Percentiles rank a stretch among this genome's conserved stretches.
phyloP scores from a whole-genome alignment of 1,284 basidiomycete species.

The Apiotrichum akiyoshidainum region DNA sequence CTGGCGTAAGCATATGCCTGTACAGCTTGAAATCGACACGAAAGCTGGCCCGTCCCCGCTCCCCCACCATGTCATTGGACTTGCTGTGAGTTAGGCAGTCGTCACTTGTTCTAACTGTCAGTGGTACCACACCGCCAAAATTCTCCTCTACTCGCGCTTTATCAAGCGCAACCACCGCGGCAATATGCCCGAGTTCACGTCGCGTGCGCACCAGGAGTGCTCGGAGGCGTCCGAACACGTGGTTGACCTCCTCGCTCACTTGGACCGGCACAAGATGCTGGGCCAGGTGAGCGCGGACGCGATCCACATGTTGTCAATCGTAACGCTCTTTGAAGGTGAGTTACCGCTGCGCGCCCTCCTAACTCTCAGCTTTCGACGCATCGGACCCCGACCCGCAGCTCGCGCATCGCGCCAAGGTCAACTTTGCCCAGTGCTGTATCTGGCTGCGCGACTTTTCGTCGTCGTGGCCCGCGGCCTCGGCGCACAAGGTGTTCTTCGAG shows the following conservation, averaged over 20 bases:
- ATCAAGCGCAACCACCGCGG: slow-evolving; percentile 22
- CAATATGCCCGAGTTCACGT: slow-evolving; percentile 13
- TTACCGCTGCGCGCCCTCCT: background rate
- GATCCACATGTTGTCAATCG: slow-evolving; percentile 43
- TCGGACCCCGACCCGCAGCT: slow-evolving; percentile 23
- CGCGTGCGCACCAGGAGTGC: slow-evolving; percentile 31
- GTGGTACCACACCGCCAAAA: slow-evolving; percentile 43
- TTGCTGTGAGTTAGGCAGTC: slow-evolving; percentile 32
- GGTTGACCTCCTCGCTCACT: slow-evolving; percentile 34
- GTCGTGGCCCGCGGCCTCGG: slow-evolving; percentile 44
- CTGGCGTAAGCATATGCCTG: slow-evolving; percentile 33
- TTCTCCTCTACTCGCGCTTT: slow-evolving; percentile 42
- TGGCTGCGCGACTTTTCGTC: slow-evolving; percentile 43
- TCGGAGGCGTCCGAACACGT: slow-evolving; percentile 36
- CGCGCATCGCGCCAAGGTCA: slow-evolving; percentile 33
- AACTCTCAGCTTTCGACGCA: slow-evolving; percentile 26
- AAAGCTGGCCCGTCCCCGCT: slow-evolving; percentile 25
- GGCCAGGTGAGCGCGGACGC: slow-evolving; percentile 40
- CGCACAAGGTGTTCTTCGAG: slow-evolving; percentile 47
- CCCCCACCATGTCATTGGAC: slow-evolving; percentile 39
- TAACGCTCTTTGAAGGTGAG: slow-evolving; percentile 42
- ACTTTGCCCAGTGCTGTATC: slow-evolving; percentile 45
- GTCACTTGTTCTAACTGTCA: slow-evolving; percentile 20
- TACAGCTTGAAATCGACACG: slow-evolving; percentile 28
- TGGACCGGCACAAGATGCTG: slow-evolving; percentile 39